These are phyloP conservation scores for Solanum paucissectum DNA, from an alignment of 257 asterid species.

Conservation along the genomic window DNA sequence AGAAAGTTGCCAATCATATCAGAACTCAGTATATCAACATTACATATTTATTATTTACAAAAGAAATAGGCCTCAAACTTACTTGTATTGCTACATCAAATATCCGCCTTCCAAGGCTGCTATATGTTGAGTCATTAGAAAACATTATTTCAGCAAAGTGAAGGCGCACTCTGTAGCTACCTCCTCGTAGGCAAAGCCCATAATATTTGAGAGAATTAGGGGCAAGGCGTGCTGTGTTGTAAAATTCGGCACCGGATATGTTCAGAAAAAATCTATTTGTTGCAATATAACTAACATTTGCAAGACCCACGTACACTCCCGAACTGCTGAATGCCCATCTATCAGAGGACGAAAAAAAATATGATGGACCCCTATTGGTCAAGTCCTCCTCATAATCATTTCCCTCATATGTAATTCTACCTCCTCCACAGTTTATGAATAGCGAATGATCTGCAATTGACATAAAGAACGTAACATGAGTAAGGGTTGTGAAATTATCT, in stretches of 20 bases:
- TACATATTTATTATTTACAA: not conserved
- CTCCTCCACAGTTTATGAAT: slow-evolving; percentile 83
- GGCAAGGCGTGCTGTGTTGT: slow-evolving; percentile 61
- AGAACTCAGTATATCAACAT: not conserved
- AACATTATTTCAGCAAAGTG: slow-evolving; percentile 81
- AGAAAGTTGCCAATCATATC: not conserved
- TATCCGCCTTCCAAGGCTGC: slow-evolving; percentile 70
- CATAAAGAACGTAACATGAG: not conserved
- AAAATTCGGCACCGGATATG: slow-evolving; percentile 21
- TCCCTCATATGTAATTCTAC: slow-evolving; percentile 22
- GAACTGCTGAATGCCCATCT: slow-evolving; percentile 82
- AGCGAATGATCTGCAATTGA: slow-evolving; percentile 43
- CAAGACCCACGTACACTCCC: slow-evolving; percentile 30
- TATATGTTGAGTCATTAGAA: slow-evolving; percentile 34
- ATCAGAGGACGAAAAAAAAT: slow-evolving; percentile 24
- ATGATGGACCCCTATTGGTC: slow-evolving; percentile 38
- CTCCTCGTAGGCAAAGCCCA: slow-evolving; percentile 63
- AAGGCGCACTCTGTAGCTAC: slow-evolving; percentile 85
- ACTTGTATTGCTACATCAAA: slow-evolving; percentile 91
- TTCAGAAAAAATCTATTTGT: slow-evolving; percentile 15
- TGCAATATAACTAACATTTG: not conserved
- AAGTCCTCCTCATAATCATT: slow-evolving; percentile 49
- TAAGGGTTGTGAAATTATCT: not conserved
- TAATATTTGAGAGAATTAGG: slow-evolving; percentile 67
- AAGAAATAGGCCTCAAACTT: slow-evolving; percentile 7